These are phyloP conservation scores for Saccharomycopsis amapae DNA, from an alignment of 805 yeast species.

Conservation along the genomic window DNA sequence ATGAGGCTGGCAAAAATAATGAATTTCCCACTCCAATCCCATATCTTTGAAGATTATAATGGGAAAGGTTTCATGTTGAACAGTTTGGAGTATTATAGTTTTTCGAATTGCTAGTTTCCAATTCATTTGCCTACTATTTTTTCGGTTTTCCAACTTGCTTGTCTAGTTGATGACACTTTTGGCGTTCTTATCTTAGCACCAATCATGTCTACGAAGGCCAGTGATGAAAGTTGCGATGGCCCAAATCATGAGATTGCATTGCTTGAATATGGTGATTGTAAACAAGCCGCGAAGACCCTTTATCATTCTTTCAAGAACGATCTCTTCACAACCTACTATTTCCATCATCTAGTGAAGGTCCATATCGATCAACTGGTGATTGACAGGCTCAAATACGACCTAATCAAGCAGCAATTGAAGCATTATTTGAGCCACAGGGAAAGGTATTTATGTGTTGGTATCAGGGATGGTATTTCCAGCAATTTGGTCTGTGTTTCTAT, in stretches of 20 bases:
- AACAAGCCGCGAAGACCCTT: slow-evolving; percentile 10
- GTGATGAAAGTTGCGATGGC: no score
- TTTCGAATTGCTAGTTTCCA: no score
- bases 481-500: slow-evolving; percentile 2
- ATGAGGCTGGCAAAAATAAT: no score
- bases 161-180: no score
- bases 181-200: no score
- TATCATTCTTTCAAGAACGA: slow-evolving; percentile 8
- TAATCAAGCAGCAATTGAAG: slow-evolving; percentile 6
- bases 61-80: no score
- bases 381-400: neutral
- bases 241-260: slow-evolving; percentile 3
- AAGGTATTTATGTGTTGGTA: slow-evolving; percentile 3
- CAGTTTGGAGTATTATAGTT: no score
- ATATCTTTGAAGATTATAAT: no score
- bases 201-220: no score
- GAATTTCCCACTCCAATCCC: no score
- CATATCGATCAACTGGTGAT: neutral
- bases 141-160: no score
- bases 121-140: no score
- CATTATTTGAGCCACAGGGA: slow-evolving; percentile 5
- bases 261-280: neutral
- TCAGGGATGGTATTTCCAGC: neutral
- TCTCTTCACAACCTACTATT: slow-evolving; percentile 3
- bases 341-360: slow-evolving; percentile 2